Evolutionary conservation across 1,139 yeast species (phyloP), one percentile per base, ranked within the genome.

Genomic region (Meyerozyma athensensis): DNA sequence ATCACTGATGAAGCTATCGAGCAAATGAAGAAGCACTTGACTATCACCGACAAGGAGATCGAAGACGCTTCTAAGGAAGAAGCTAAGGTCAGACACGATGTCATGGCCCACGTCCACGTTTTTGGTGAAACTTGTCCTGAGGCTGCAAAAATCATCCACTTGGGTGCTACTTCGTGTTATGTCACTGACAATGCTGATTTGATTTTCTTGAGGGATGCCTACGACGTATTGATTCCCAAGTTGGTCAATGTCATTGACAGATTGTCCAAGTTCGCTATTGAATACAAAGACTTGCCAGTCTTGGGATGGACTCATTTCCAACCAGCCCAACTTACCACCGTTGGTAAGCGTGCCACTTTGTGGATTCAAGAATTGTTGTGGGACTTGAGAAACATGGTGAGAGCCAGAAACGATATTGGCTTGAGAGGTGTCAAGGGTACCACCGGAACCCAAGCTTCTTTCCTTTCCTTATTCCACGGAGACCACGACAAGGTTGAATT

Each of bases 291-390:
- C 63, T 67, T 89, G 65, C 98, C 99, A 33, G 97, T 90, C 35
- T 77, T 92, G 50, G 99, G 99, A 30, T 92, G 97, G 97, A 92
- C 99, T 43, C 99, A 92, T 66, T 92, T 92, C 79, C 99, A 92
- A 70, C 99, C 99, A 16, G 98, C 98, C 40, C 99, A 92, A 72
- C 78, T 94, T 59, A 90, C 97, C 47, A 92, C 99, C 33, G 96
- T 92, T 45, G 99, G 99, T 59, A 92, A 92, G 74, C 84, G 99
- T 69, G 95, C 96, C 41, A 87, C 97, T 36, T 73, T 92, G 56
- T 92, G 98, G 98, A 74, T 94, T 53, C 99, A 92, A 72, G 99
- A 92, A 65, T 74, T 94, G 53, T 74, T 92, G 56, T 92, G 98
- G 98, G 99, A 92, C 68, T 77, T 92, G 63, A 80, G 98, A 70